A percentile compares a stretch with the other conserved stretches of the same genome.
phyloP scores from a whole-genome alignment of 2,329 filamentous ascomycete species.

The Neurospora sp. region DNA sequence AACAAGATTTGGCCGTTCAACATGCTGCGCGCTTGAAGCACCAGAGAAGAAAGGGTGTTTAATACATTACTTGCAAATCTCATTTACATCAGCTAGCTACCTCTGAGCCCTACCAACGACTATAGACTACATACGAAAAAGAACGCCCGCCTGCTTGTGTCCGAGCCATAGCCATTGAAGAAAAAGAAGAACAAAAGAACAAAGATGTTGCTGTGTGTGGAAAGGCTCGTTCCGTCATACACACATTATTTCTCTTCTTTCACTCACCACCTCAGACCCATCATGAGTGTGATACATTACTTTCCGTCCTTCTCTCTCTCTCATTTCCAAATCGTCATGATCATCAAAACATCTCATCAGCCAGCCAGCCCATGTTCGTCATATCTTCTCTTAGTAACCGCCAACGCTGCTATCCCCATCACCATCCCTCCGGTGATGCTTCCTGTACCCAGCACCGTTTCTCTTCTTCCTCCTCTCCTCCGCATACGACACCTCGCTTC shows the following conservation, averaged over 20 bases:
- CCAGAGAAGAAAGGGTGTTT: background rate
- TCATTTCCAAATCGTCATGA: background rate
- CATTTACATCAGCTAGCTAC: background rate
- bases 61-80: background rate
- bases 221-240: background rate
- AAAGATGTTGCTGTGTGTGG: constrained; percentile 4
- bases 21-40: background rate
- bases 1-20: background rate
- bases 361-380: background rate
- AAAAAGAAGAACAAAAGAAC: background rate
- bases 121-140: background rate
- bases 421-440: constrained; percentile 13
- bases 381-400: background rate
- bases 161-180: background rate
- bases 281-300: background rate
- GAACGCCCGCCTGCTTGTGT: background rate
- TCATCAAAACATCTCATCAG: background rate
- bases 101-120: background rate
- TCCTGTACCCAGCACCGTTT: constrained; percentile 23
- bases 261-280: background rate
- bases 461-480: constrained; percentile 36
- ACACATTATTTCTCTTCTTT: background rate
- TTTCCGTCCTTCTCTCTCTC: background rate
- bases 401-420: constrained; percentile 5
- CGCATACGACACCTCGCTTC: constrained; percentile 27